A percentile compares a stretch with the other conserved stretches of the same genome.
These are phyloP conservation scores for Pistacia vera DNA, from an alignment of 345 rosid species.

Conservation along the genomic window DNA sequence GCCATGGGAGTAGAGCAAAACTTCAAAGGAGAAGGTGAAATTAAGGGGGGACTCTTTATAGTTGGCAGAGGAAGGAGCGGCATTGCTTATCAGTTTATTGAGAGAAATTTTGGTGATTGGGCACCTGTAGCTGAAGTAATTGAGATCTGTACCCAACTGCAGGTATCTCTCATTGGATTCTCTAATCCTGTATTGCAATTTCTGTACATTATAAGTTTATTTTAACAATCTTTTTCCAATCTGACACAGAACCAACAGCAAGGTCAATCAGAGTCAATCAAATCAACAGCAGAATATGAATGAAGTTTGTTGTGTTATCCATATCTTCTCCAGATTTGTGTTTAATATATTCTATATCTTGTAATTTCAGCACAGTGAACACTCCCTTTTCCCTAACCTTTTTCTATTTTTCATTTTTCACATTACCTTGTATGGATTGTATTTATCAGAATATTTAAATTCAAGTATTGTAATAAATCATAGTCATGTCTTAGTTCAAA, in stretches of 20 bases:
- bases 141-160: slow-evolving; percentile 50
- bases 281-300: slow-evolving; percentile 15
- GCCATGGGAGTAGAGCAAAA: slow-evolving; percentile 49
- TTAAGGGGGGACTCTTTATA: slow-evolving; percentile 64
- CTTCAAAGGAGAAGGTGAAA: slow-evolving; percentile 66
- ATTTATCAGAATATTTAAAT: neutral
- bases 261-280: slow-evolving; percentile 24
- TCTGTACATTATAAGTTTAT: neutral
- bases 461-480: neutral
- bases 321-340: slow-evolving; percentile 1
- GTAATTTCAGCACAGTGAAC: neutral
- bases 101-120: slow-evolving; percentile 76
- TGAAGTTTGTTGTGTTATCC: slow-evolving; percentile 10
- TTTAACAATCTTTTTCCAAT: slow-evolving; percentile 22
- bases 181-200: neutral
- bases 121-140: slow-evolving; percentile 61
- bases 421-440: slow-evolving; percentile 11
- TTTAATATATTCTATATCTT: neutral
- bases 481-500: neutral
- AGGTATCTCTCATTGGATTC: slow-evolving; percentile 36
- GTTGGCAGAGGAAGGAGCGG: slow-evolving; percentile 57
- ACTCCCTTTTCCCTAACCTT: neutral
- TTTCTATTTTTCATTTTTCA: neutral
- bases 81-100: slow-evolving; percentile 64
- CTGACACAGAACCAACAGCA: slow-evolving; percentile 43